phyloP scores from a whole-genome alignment of 768 basidiomycete species.

The Pulveroboletus sp. region DNA sequence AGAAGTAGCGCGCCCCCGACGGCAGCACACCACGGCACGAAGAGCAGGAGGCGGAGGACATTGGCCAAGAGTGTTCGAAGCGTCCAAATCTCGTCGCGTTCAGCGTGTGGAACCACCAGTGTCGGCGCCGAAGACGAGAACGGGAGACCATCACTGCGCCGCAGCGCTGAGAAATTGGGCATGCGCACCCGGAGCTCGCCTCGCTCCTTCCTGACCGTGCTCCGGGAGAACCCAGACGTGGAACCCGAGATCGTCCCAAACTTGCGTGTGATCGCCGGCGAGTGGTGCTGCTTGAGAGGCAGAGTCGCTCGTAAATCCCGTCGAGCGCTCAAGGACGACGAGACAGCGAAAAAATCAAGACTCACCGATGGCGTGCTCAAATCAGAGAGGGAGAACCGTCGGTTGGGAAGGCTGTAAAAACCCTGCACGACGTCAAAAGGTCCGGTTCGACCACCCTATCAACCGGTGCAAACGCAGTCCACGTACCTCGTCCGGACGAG shows the following conservation, averaged over 20 bases:
- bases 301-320: background rate
- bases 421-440: conserved; percentile 1
- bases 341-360: background rate
- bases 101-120: background rate
- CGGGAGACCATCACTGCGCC: background rate
- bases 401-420: conserved; percentile 28
- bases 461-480: too few species aligned
- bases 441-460: background rate
- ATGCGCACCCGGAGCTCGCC: conserved; percentile 6
- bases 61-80: background rate
- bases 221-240: conserved; percentile 3
- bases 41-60: conserved; percentile 20
- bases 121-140: background rate
- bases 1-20: conserved; percentile 33
- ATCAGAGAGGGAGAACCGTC: conserved; percentile 29
- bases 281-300: background rate
- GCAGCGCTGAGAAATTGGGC: conserved; percentile 8
- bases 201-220: conserved; percentile 5
- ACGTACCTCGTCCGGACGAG: conserved; percentile 27
- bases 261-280: conserved; percentile 12
- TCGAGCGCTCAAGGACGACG: background rate
- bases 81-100: background rate
- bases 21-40: conserved; percentile 34
- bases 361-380: conserved; percentile 14
- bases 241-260: conserved; percentile 28